Evolutionary conservation across 2,329 filamentous ascomycete genomes (phyloP).

Genomic region (Aspergillus thermomutatus): DNA sequence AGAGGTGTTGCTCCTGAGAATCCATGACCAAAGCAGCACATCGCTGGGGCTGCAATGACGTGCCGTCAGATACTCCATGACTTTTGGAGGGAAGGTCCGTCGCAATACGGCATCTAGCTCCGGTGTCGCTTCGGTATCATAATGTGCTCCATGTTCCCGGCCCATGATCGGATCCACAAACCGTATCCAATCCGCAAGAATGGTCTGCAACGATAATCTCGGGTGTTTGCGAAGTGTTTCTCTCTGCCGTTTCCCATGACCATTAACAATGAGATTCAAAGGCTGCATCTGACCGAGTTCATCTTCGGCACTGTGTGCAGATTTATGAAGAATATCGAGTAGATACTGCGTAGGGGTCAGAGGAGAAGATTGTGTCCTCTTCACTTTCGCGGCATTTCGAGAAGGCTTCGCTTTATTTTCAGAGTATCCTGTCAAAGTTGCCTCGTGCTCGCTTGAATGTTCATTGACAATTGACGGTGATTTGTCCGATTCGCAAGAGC

Average conservation of each 20-base stretch:
- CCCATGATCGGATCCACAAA: slow-evolving; percentile 30
- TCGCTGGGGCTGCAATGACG: slow-evolving; percentile 37
- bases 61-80: slow-evolving; percentile 26
- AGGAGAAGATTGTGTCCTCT: neutral
- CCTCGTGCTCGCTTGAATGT: neutral
- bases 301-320: slow-evolving; percentile 13
- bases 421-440: neutral
- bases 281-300: slow-evolving; percentile 5
- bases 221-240: slow-evolving; percentile 7
- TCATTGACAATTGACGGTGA: neutral
- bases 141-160: neutral
- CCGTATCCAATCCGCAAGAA: slow-evolving; percentile 38
- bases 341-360: slow-evolving; percentile 32
- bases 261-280: neutral
- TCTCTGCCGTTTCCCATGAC: neutral
- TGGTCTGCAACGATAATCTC: slow-evolving; percentile 30
- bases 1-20: slow-evolving; percentile 36
- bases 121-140: neutral
- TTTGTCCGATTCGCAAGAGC: neutral
- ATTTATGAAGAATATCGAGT: slow-evolving; percentile 25
- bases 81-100: slow-evolving; percentile 30
- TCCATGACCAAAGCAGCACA: slow-evolving; percentile 47
- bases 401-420: neutral
- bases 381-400: neutral
- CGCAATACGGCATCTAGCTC: slow-evolving; percentile 26